A percentile compares a stretch with the other conserved stretches of the same genome.
These are phyloP conservation scores for Pseudogymnoascus sp. DNA, from an alignment of 2,329 filamentous ascomycete species.

Conservation along the genomic window DNA sequence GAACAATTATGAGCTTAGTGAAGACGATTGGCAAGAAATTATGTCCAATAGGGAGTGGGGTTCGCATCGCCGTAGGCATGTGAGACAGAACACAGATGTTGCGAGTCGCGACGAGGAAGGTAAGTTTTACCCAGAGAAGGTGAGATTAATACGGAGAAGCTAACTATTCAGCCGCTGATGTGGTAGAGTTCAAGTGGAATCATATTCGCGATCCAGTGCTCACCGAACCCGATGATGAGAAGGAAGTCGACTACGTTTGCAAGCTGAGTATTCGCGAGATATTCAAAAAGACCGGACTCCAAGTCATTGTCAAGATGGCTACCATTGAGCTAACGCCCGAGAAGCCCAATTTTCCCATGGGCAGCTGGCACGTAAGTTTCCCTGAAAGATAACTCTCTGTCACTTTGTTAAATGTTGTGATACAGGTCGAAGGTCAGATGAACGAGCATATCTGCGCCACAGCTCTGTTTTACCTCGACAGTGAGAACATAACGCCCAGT, in stretches of 20 bases:
- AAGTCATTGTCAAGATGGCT: conserved; percentile 56
- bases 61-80: too few relatives aligned
- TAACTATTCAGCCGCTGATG: conserved; percentile 8
- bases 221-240: background rate
- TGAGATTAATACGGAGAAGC: background rate
- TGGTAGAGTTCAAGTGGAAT: background rate
- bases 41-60: background rate
- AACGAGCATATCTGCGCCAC: conserved; percentile 49
- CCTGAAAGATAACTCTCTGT: background rate
- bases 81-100: background rate
- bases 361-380: conserved; percentile 36
- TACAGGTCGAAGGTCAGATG: conserved; percentile 32
- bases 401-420: background rate
- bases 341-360: conserved; percentile 40
- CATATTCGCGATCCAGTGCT: background rate
- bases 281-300: conserved; percentile 34
- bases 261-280: conserved; percentile 13
- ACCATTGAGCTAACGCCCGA: conserved; percentile 50
- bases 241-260: conserved; percentile 13
- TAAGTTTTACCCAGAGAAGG: background rate
- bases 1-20: background rate
- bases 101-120: background rate
- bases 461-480: conserved; percentile 42
- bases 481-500: conserved; percentile 38
- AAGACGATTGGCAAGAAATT: background rate